phyloP scores from a whole-genome alignment of 2,329 filamentous ascomycete species.

The Fusarium compactum region DNA sequence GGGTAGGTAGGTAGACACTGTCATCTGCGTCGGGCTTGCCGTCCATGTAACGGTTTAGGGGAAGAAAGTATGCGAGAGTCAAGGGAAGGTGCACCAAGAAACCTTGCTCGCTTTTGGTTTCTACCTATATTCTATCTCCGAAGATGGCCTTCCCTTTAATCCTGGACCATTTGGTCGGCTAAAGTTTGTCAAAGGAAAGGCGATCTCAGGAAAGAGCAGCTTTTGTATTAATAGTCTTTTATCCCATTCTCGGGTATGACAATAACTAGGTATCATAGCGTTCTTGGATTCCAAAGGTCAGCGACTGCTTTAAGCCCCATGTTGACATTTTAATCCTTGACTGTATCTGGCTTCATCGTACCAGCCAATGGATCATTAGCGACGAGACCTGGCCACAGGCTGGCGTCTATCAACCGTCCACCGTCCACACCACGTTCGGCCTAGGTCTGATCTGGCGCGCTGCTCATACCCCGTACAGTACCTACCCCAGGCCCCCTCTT shows the following conservation, averaged over 20 bases:
- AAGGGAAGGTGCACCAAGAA: slow-evolving; percentile 24
- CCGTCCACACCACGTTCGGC: slow-evolving; percentile 40
- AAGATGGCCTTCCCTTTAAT: not conserved
- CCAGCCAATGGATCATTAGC: slow-evolving; percentile 34
- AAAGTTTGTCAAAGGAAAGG: not conserved
- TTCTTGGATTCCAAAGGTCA: not conserved
- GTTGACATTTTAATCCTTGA: slow-evolving; percentile 29
- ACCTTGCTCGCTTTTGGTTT: not conserved
- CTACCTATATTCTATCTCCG: not conserved
- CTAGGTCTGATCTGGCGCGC: slow-evolving; percentile 4
- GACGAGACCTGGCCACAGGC: slow-evolving; percentile 31
- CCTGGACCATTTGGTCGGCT: not conserved
- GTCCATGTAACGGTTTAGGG: slow-evolving; percentile 12
- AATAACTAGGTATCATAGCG: not conserved
- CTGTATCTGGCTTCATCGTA: slow-evolving; percentile 27
- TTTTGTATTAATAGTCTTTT: not conserved
- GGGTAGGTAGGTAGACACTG: not conserved
- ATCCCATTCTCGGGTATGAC: not conserved
- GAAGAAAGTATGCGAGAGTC: slow-evolving; percentile 16
- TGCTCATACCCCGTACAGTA: slow-evolving; percentile 6
- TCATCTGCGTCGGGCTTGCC: slow-evolving; percentile 32
- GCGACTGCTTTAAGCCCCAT: slow-evolving; percentile 22
- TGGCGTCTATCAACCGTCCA: slow-evolving; percentile 41
- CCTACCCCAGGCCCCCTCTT: slow-evolving; percentile 25
- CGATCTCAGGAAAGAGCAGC: not conserved